A percentile compares a stretch with the other conserved stretches of the same genome.
Conservation (phyloP, 768 basidiomycete species). For the button mushroom (Agaricus bisporus) region DNA sequence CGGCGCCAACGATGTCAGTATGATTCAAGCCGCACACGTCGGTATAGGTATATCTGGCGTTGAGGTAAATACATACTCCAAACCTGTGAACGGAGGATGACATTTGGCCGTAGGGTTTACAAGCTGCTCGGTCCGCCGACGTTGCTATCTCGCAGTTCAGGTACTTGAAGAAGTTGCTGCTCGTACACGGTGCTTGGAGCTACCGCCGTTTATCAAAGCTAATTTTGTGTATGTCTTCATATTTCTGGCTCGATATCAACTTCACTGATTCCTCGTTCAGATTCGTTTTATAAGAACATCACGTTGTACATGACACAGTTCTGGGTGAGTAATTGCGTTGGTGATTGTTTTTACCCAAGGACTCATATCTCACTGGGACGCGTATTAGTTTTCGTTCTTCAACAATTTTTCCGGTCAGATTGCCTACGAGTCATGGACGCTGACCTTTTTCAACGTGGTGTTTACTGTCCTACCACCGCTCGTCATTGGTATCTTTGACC, state of each 20-base stretch:
- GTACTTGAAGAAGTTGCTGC: slow-evolving; percentile 86
- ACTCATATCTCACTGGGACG: slow-evolving; percentile 2
- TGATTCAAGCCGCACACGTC: slow-evolving; percentile 99
- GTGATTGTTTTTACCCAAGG: background rate
- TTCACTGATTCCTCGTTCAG: slow-evolving; percentile 31
- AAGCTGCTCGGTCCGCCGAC: slow-evolving; percentile 97
- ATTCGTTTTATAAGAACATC: slow-evolving; percentile 99
- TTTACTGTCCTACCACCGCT: slow-evolving; percentile 96
- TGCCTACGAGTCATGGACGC: slow-evolving; percentile 97
- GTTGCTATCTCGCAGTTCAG: slow-evolving; percentile 98
- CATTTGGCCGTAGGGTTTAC: slow-evolving; percentile 61
- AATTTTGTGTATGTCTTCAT: slow-evolving; percentile 72
- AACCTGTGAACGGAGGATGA: slow-evolving; percentile 1
- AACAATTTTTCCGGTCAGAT: slow-evolving; percentile 99
- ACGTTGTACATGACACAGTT: slow-evolving; percentile 98
- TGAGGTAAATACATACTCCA: slow-evolving; percentile 48
- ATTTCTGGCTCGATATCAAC: background rate
- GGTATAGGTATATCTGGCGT: slow-evolving; percentile 97
- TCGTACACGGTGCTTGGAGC: slow-evolving; percentile 99
- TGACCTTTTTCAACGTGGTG: slow-evolving; percentile 93
- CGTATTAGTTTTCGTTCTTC: slow-evolving; percentile 88
- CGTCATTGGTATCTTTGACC: slow-evolving; percentile 97
- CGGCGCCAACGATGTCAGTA: slow-evolving; percentile 97
- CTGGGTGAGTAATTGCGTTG: slow-evolving; percentile 55
- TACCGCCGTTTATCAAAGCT: slow-evolving; percentile 93